Evolutionary conservation across 2,329 filamentous ascomycete genomes (phyloP), one percentile per base, ranked within the genome.

Genomic region (Cytospora piceae): DNA sequence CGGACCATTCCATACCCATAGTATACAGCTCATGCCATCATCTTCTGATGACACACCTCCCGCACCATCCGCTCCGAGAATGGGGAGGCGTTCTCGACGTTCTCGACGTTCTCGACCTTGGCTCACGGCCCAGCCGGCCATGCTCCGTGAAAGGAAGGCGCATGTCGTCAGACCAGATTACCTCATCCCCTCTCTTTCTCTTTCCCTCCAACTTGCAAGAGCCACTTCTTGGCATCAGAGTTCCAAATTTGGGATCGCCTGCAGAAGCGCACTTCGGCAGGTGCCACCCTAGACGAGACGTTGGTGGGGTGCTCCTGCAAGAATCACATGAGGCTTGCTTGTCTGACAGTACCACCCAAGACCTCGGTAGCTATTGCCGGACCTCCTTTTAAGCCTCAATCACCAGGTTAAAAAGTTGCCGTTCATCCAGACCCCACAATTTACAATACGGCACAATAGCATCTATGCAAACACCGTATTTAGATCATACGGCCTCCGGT

Each of bases 231-330:
- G 49, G n/a, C 58, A 55, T 58, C 39, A 54, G 61, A 12, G 46
- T 27, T 34, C 58, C 32, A 29, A 53, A 37, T 57, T 37, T 63
- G 61, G 60, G 14, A 14, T 54, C 12, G 12, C 53, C 59, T 65
- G 58, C 58, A 62, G 53, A 37, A 17, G 51, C 31, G 51, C 17
- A 24, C 11, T 63, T 61, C 65, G 49, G 61, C 54, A 59, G 27
- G 39, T 63, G 32, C 32, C 53, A 61, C 61, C 31, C 57, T 64
- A 59, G 46, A 32, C 34, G 51, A 39, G 60, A 37, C 61, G 56
- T 42, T 34, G 54, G 53, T 61, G 61, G 65, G 49, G 57, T 52
- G 62, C 60, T 61, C 46, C 65, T 67, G 65, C 65, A 65, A 60
- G 11, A 29, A 64, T 67, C 61, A 49, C 62, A 65, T 65, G 62